These are phyloP conservation scores for Epichloe bromicola DNA, from an alignment of 2,329 filamentous ascomycete genomes.

Conservation along the genomic window DNA sequence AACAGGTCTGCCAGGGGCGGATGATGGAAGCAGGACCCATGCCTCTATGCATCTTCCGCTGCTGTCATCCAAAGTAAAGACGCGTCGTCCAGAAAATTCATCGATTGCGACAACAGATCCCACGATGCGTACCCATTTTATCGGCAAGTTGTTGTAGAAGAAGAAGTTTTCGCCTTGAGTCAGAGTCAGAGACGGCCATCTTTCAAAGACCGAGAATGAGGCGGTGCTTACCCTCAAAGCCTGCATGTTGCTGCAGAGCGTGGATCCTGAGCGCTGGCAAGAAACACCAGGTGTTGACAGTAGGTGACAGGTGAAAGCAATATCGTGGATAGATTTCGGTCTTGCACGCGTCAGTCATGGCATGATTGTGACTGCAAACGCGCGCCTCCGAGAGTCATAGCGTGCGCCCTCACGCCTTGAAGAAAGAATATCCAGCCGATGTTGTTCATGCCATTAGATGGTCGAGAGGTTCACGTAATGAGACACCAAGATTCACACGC, in stretches of 20 bases:
- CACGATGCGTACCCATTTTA: slow-evolving; percentile 60
- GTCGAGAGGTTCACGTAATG: neutral
- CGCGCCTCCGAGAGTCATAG: neutral
- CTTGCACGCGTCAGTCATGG: slow-evolving; percentile 33
- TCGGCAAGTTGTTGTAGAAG: slow-evolving; percentile 62
- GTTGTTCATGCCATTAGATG: neutral
- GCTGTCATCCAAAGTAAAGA: slow-evolving; percentile 53
- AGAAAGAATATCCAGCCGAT: neutral
- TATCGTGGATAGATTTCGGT: slow-evolving; percentile 43
- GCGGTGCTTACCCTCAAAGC: slow-evolving; percentile 37
- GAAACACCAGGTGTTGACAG: slow-evolving; percentile 46
- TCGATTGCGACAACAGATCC: slow-evolving; percentile 56
- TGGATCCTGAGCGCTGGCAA: slow-evolving; percentile 38
- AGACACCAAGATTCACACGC: neutral
- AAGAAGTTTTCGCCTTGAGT: slow-evolving; percentile 38
- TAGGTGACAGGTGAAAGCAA: slow-evolving; percentile 50
- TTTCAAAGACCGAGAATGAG: neutral
- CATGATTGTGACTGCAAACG: slow-evolving; percentile 21
- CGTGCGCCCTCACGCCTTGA: neutral
- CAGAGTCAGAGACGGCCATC: neutral
- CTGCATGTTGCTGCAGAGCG: slow-evolving; percentile 30
- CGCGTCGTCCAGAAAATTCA: slow-evolving; percentile 30
- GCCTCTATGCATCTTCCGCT: slow-evolving; percentile 45
- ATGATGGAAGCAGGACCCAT: slow-evolving; percentile 6
- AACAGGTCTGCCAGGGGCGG: neutral